phyloP scores from a whole-genome alignment of 2,329 filamentous ascomycete genomes.

The Aspergillus fijiensis region DNA sequence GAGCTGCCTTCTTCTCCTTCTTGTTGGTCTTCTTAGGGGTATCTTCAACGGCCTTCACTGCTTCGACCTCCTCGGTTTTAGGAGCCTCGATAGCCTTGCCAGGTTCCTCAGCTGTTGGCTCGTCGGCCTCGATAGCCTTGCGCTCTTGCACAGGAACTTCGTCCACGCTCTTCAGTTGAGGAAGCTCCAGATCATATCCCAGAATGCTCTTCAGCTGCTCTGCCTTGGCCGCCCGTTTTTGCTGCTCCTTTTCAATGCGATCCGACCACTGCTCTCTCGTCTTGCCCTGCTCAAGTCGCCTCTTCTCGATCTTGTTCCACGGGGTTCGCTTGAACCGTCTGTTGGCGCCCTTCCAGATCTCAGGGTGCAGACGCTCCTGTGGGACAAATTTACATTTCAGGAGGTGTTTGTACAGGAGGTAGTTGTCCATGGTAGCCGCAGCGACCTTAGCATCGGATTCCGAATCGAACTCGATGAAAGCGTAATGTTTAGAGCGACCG shows the following conservation, averaged over 20 bases:
- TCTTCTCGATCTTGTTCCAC: constrained; percentile 80
- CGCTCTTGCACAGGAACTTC: constrained; percentile 48
- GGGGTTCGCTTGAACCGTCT: constrained; percentile 85
- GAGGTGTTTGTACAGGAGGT: constrained; percentile 91
- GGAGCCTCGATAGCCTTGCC: constrained; percentile 33
- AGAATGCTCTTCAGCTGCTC: constrained; percentile 71
- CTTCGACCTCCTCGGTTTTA: constrained; percentile 20
- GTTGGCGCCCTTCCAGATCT: constrained; percentile 88
- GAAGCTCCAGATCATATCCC: constrained; percentile 79
- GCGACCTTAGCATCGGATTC: constrained; percentile 85
- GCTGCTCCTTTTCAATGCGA: constrained; percentile 71
- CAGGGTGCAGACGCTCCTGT: constrained; percentile 71
- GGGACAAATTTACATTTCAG: constrained; percentile 82
- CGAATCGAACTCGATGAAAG: constrained; percentile 83
- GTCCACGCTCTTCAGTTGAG: constrained; percentile 65
- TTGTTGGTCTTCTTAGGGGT: constrained; percentile 38
- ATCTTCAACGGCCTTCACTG: constrained; percentile 26
- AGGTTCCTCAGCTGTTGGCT: constrained; percentile 21
- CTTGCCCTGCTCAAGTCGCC: constrained; percentile 69
- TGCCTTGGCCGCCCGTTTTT: constrained; percentile 66
- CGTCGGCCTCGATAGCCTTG: constrained; percentile 35
- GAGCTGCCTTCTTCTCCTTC: constrained; percentile 29
- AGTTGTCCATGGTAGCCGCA: constrained; percentile 95
- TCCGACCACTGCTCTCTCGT: constrained; percentile 75
- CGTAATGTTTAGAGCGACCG: constrained; percentile 87